A percentile compares a stretch with the other conserved stretches of the same genome.
Conservation (phyloP, 805 yeast species). For the Kluyveromyces aestuarii region DNA sequence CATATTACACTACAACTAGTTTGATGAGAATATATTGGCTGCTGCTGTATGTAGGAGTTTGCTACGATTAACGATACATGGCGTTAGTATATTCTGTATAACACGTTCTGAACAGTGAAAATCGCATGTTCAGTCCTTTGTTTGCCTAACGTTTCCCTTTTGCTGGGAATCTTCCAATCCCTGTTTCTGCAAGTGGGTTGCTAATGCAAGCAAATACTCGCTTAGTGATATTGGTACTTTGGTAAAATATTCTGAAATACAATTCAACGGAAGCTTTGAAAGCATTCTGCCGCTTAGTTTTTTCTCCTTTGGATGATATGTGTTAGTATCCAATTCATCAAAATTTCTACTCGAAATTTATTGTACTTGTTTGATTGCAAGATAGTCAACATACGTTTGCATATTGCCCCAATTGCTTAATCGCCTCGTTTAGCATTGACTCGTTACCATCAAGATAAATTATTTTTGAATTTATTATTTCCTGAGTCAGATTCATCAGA, state of each 20-base stretch:
- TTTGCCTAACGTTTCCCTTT: not conserved
- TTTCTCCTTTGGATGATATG: slow-evolving; percentile 6
- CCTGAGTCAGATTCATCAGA: not conserved
- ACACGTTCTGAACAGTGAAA: not conserved
- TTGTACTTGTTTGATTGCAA: not conserved
- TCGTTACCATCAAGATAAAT: not conserved
- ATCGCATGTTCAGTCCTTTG: not conserved
- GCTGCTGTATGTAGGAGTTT: no score
- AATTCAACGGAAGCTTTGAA: slow-evolving; percentile 21
- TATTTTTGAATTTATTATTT: not conserved
- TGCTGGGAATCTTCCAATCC: not conserved
- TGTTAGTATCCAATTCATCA: not conserved
- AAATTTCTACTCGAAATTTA: no score
- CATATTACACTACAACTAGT: no score
- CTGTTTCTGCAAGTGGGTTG: slow-evolving; percentile 3
- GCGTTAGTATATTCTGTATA: not conserved
- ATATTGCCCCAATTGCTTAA: not conserved
- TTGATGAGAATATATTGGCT: no score
- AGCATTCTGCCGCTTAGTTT: slow-evolving; percentile 25
- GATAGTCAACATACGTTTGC: not conserved
- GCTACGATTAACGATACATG: no score
- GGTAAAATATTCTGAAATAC: slow-evolving; percentile 22
- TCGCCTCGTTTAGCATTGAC: not conserved
- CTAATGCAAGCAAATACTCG: slow-evolving; percentile 19
- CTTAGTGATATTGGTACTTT: slow-evolving; percentile 18